Evolutionary conservation across 2,329 filamentous ascomycete species (phyloP).

Genomic region (Colletotrichum sp.): DNA sequence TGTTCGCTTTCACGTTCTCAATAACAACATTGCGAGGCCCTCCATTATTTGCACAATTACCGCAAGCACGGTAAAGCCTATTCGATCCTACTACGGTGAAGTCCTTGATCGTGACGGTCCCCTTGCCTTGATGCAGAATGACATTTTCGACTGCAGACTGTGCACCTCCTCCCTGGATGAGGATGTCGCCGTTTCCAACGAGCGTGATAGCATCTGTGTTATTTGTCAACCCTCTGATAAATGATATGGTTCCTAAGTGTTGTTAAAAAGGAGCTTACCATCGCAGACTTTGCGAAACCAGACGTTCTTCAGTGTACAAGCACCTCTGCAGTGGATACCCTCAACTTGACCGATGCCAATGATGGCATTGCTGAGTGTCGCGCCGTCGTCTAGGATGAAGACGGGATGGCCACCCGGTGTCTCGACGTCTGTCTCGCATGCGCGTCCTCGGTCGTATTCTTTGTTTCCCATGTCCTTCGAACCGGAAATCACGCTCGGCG

Average conservation of each 20-base stretch:
- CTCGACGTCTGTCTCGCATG: slow-evolving; percentile 20
- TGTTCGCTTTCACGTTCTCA: background rate
- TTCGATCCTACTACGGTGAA: slow-evolving; percentile 44
- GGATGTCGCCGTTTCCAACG: background rate
- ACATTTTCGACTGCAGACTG: slow-evolving; percentile 34
- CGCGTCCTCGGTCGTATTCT: slow-evolving; percentile 21
- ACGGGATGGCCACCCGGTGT: slow-evolving; percentile 40
- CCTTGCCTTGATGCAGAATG: slow-evolving; percentile 34
- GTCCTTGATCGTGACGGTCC: slow-evolving; percentile 29
- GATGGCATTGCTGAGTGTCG: slow-evolving; percentile 56
- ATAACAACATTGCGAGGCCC: background rate
- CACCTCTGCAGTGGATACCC: slow-evolving; percentile 54
- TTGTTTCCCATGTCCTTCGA: slow-evolving; percentile 17
- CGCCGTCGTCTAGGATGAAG: slow-evolving; percentile 56
- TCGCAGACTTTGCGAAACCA: slow-evolving; percentile 44
- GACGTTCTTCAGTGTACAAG: slow-evolving; percentile 43
- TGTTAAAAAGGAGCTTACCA: slow-evolving; percentile 12
- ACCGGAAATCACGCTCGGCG: slow-evolving; percentile 17
- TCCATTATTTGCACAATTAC: slow-evolving; percentile 39
- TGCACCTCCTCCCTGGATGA: slow-evolving; percentile 35
- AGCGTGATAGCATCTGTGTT: background rate
- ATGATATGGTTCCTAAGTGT: background rate
- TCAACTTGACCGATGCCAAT: slow-evolving; percentile 54
- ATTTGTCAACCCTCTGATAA: background rate
- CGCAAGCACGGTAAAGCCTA: slow-evolving; percentile 47